Percentiles rank a stretch among this genome's conserved stretches.
Evolutionary conservation across 352 stramenopile genomes (phyloP).

Genomic region (Globisporangium cederbergense): DNA sequence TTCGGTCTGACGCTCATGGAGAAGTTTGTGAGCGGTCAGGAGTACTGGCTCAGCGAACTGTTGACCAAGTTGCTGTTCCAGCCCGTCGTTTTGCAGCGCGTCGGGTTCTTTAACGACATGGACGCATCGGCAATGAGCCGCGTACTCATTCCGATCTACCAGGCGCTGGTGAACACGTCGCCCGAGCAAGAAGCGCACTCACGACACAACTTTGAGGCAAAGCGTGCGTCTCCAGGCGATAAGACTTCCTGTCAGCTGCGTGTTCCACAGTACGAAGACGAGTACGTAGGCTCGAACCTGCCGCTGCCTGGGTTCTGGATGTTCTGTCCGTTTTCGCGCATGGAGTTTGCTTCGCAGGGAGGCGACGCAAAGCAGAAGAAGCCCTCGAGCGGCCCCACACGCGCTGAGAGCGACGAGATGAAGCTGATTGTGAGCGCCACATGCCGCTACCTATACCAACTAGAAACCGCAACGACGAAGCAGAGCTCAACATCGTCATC

Average conservation of each 20-base stretch:
- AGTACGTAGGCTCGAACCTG: constrained; percentile 48
- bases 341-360: constrained; percentile 37
- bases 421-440: constrained; percentile 69
- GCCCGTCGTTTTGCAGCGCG: constrained; percentile 28
- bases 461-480: constrained; percentile 28
- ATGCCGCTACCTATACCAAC: constrained; percentile 58
- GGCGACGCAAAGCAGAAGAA: constrained; percentile 2
- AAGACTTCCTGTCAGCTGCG: constrained; percentile 59
- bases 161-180: constrained; percentile 57
- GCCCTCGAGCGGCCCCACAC: constrained; percentile 22
- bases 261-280: constrained; percentile 51
- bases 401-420: constrained; percentile 61
- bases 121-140: constrained; percentile 46
- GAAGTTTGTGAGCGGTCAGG: constrained; percentile 35
- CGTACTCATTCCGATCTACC: constrained; percentile 62
- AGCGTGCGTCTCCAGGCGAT: constrained; percentile 5
- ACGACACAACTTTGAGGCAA: constrained; percentile 28
- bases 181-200: constrained; percentile 58
- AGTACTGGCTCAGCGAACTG: constrained; percentile 45
- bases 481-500: neutral
- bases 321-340: constrained; percentile 62
- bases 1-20: constrained; percentile 39
- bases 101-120: constrained; percentile 43
- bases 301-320: constrained; percentile 69
- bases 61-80: constrained; percentile 52